Evolutionary conservation across 2,329 filamentous ascomycete species (phyloP).

Genomic region (Coniochaeta sp.): DNA sequence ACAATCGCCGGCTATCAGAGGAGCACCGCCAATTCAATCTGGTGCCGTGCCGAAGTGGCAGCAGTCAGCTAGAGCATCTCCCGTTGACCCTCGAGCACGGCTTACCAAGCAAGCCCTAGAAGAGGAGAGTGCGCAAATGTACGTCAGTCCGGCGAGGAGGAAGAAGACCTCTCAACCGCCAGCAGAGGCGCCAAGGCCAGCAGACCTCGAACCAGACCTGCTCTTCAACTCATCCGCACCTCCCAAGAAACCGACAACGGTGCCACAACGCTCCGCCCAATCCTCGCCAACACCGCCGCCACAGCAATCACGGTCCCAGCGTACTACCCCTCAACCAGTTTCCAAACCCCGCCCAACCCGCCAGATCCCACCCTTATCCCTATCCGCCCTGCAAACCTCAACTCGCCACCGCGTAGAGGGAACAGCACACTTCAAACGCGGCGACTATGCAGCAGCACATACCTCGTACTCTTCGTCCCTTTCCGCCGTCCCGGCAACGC

Average conservation of each 20-base stretch:
- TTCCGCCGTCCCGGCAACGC: constrained; percentile 62
- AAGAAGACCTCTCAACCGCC: constrained; percentile 55
- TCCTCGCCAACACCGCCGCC: constrained; percentile 25
- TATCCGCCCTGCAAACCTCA: constrained; percentile 65
- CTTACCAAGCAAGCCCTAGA: constrained; percentile 69
- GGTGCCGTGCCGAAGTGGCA: constrained; percentile 54
- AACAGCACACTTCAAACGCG: constrained; percentile 85
- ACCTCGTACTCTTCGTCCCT: constrained; percentile 75
- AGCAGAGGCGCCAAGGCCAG: constrained; percentile 27
- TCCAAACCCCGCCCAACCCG: constrained; percentile 39
- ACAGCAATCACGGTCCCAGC: constrained; percentile 28
- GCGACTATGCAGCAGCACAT: constrained; percentile 85
- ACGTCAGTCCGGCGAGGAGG: constrained; percentile 78
- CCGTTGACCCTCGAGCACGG: constrained; percentile 47
- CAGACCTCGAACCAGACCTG: constrained; percentile 52
- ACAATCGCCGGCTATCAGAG: constrained; percentile 41
- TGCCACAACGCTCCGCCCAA: constrained; percentile 30
- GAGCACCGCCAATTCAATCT: constrained; percentile 31
- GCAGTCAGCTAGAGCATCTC: constrained; percentile 35
- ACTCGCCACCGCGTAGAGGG: constrained; percentile 73
- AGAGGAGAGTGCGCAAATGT: constrained; percentile 74
- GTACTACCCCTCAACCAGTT: constrained; percentile 2
- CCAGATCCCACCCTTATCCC: constrained; percentile 59
- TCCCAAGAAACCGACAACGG: constrained; percentile 25
- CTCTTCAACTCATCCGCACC: constrained; percentile 46